Evolutionary conservation across 2,329 filamentous ascomycete genomes (phyloP), one percentile per base, ranked within the genome.

Genomic region (Neophaeococcomyces mojaviensis): DNA sequence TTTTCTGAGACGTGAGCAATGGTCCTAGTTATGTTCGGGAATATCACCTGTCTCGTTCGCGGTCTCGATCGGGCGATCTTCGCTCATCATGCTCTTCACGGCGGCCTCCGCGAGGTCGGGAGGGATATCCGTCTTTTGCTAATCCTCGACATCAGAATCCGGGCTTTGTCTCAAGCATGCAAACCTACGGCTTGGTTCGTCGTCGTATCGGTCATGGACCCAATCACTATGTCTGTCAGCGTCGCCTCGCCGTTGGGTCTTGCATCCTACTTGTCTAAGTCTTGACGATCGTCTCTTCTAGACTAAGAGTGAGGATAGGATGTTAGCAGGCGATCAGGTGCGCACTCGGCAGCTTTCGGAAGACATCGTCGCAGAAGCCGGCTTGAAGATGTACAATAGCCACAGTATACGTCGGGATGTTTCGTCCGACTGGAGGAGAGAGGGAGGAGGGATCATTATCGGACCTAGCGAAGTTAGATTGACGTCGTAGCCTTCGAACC

Each of bases 191-290:
- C 70, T 69, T 68, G 82, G 75, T 64, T 82, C 77, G 60, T 87
- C 86, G 64, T 92, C 86, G 64, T 81, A 94, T 63, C 82, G 86
- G 69, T 94, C 87, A 65, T 96, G 89, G 57, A 95, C 87, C 89
- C 89, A 96, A 73, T 94, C 88, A 61, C 87, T 87, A 53, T 34
- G 45, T 48, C n/a, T 44, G 19, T 44, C 44, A 26, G 30, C 39
- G 37, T 39, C 22, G 26, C 18, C 39, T 49, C 48, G 52, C 51
- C 39, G 31, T 46, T 12, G 18, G 37, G 20, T 16, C 31, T n/a
- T 26, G 43, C 9, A 38, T 46, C 2, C 10, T 60, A 71, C 68
- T 68, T 64, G 58, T 71, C 67, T 50, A 71, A 55, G 50, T 72
- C 67, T 49, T 68, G 62, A 53, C 64, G 64, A 26, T 71, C 68